These are phyloP conservation scores for Calocybe cyanea DNA, from an alignment of 768 basidiomycete genomes.

Conservation along the genomic window DNA sequence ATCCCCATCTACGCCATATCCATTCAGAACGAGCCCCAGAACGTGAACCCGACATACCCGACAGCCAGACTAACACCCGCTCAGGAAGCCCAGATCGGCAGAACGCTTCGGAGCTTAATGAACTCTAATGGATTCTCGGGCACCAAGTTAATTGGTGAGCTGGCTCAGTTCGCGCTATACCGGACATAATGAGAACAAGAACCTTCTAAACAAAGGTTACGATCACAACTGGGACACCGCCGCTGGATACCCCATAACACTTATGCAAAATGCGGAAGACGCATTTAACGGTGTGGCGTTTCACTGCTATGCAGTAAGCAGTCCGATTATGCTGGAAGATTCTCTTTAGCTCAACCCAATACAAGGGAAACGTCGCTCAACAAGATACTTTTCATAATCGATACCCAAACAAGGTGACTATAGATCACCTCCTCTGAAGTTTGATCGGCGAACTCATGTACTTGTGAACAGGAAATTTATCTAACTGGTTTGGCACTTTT, in stretches of 20 bases:
- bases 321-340: not conserved
- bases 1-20: slow-evolving; percentile 57
- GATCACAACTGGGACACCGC: slow-evolving; percentile 75
- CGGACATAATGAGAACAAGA: no score
- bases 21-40: slow-evolving; percentile 53
- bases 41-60: slow-evolving; percentile 63
- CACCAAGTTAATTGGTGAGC: slow-evolving; percentile 54
- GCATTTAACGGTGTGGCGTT: slow-evolving; percentile 67
- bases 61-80: slow-evolving; percentile 49
- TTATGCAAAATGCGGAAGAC: slow-evolving; percentile 51
- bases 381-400: slow-evolving; percentile 55
- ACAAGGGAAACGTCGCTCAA: slow-evolving; percentile 41
- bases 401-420: slow-evolving; percentile 49
- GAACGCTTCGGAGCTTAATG: slow-evolving; percentile 49
- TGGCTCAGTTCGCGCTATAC: not conserved
- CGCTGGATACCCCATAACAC: slow-evolving; percentile 53
- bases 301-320: slow-evolving; percentile 54
- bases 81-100: slow-evolving; percentile 54
- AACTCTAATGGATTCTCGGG: slow-evolving; percentile 53
- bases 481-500: slow-evolving; percentile 30
- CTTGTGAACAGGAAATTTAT: slow-evolving; percentile 31
- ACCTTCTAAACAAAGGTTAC: slow-evolving; percentile 22
- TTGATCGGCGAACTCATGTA: not conserved
- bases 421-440: not conserved
- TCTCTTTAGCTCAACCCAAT: not conserved